These are phyloP conservation scores for Xylaria nigripes DNA, from an alignment of 495 filamentous ascomycete species.

Conservation along the genomic window DNA sequence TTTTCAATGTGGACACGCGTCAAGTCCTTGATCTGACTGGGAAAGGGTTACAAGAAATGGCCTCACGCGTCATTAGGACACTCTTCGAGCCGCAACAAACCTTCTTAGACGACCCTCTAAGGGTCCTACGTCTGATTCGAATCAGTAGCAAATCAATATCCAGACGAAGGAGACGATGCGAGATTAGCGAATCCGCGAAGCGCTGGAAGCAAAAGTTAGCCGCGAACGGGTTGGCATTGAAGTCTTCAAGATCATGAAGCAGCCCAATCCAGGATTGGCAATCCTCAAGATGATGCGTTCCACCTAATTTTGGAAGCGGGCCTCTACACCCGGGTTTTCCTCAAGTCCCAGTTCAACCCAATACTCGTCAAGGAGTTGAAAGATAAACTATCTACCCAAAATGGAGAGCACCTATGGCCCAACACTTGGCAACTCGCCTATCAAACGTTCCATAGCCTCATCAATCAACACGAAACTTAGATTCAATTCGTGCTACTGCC, in stretches of 20 bases:
- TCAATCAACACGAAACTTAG: not conserved
- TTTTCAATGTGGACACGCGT: constrained; percentile 65
- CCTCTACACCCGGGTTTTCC: not conserved
- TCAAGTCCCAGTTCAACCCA: not conserved
- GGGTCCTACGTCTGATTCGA: constrained; percentile 65
- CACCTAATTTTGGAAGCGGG: not conserved
- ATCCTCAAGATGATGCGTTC: not conserved
- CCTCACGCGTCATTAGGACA: constrained; percentile 56
- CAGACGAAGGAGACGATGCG: constrained; percentile 57
- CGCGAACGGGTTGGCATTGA: constrained; percentile 63
- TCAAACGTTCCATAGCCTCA: not conserved
- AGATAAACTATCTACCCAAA: not conserved
- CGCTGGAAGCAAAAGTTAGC: constrained; percentile 64
- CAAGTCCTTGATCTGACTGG: constrained; percentile 67
- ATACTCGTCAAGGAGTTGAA: not conserved
- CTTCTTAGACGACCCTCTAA: constrained; percentile 72
- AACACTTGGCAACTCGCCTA: not conserved
- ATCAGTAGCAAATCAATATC: constrained; percentile 63
- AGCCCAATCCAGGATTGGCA: constrained; percentile 25
- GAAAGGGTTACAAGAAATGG: constrained; percentile 58
- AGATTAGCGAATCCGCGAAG: constrained; percentile 54
- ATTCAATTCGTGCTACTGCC: not conserved
- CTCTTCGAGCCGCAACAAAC: constrained; percentile 71
- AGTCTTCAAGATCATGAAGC: constrained; percentile 64
- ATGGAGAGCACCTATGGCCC: not conserved